Conservation (phyloP, 129 eudicot genomes). For the Lonicera japonica region DNA sequence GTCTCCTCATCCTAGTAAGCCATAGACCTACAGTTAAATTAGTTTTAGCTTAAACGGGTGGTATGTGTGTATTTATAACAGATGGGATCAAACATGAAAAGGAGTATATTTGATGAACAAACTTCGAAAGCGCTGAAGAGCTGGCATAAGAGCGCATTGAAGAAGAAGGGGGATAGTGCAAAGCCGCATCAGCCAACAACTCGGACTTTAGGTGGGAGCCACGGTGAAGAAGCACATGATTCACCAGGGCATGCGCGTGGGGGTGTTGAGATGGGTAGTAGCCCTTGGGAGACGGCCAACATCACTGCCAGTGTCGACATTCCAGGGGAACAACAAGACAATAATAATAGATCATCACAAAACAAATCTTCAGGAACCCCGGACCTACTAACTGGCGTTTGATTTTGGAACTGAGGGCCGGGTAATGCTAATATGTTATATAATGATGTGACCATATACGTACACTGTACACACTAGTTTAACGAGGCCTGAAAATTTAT, state of each 20-base stretch:
- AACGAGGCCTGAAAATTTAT: not conserved
- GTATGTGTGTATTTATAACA: constrained; percentile 3
- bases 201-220: constrained; percentile 28
- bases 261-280: not conserved
- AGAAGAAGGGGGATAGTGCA: constrained; percentile 35
- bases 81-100: constrained; percentile 99
- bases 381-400: not conserved
- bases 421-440: not conserved
- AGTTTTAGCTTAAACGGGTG: not conserved
- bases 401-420: not conserved
- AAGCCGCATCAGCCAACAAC: not conserved
- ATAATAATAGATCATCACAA: not conserved
- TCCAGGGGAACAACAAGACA: not conserved
- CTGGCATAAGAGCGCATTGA: constrained; percentile 72
- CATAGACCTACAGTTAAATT: not conserved
- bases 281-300: not conserved
- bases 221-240: not conserved
- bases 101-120: constrained; percentile 85
- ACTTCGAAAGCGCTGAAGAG: constrained; percentile 69
- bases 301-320: constrained; percentile 8
- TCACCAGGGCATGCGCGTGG: constrained; percentile 3
- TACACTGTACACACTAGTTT: not conserved
- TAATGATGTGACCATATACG: too few relatives aligned
- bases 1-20: not conserved
- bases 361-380: not conserved